Evolutionary conservation across 2,329 filamentous ascomycete genomes (phyloP).

Genomic region (Aureobasidium pullulans): DNA sequence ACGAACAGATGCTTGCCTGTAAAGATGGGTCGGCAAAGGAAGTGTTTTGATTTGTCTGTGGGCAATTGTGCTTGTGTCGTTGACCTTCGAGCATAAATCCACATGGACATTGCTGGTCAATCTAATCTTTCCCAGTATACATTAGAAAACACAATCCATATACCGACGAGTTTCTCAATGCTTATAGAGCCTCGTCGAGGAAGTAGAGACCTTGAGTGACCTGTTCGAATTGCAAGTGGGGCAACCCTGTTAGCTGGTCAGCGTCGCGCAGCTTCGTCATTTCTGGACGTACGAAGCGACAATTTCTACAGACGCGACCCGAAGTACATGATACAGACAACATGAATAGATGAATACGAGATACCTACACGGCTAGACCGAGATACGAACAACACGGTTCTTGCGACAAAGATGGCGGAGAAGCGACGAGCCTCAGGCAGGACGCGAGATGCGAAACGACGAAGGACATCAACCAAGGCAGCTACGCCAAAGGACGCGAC

Average conservation of each 20-base stretch:
- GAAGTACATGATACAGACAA: neutral
- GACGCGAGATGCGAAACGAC: constrained; percentile 8
- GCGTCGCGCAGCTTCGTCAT: neutral
- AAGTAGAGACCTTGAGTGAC: neutral
- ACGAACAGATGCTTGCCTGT: too few species aligned
- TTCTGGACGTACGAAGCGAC: neutral
- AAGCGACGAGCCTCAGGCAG: constrained; percentile 8
- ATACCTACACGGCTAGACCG: neutral
- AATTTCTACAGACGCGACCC: neutral
- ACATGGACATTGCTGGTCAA: too few species aligned
- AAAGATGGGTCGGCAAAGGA: too few species aligned
- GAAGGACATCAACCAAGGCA: constrained; percentile 3
- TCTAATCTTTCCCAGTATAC: too few species aligned
- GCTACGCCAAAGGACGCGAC: neutral
- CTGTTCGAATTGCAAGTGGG: neutral
- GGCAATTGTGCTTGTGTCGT: too few species aligned
- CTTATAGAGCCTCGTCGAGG: neutral
- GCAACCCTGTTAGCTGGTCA: neutral
- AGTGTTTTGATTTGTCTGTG: too few species aligned
- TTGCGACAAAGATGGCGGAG: neutral
- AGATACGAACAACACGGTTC: neutral
- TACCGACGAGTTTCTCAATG: neutral
- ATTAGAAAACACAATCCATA: too few species aligned
- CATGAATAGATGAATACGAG: neutral
- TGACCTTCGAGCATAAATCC: too few species aligned